A percentile compares a stretch with the other conserved stretches of the same genome.
phyloP scores from a whole-genome alignment of 352 stramenopile species.

The Phytophthora idaei region DNA sequence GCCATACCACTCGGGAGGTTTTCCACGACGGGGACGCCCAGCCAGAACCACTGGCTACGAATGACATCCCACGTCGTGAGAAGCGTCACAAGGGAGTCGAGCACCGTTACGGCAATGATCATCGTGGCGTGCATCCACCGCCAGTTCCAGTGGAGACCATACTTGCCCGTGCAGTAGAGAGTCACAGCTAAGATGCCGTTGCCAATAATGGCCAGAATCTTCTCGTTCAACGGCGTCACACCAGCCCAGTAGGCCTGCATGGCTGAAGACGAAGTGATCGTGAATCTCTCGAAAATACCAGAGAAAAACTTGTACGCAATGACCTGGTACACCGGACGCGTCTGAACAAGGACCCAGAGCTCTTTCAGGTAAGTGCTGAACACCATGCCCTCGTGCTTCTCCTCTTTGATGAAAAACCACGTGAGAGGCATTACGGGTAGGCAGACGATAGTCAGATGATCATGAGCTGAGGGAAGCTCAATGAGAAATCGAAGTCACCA shows the following conservation, averaged over 20 bases:
- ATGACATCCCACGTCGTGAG: constrained; percentile 47
- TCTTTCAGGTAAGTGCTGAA: constrained; percentile 45
- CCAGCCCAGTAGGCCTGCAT: constrained; percentile 47
- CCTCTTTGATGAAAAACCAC: constrained; percentile 55
- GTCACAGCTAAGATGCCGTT: constrained; percentile 36
- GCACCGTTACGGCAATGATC: constrained; percentile 34
- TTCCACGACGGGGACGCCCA: constrained; percentile 39
- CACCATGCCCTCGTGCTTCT: constrained; percentile 38
- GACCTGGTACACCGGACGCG: constrained; percentile 51
- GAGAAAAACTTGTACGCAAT: constrained; percentile 56
- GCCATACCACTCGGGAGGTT: constrained; percentile 40
- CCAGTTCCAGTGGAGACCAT: constrained; percentile 49
- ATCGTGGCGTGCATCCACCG: constrained; percentile 38
- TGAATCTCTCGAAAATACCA: constrained; percentile 46
- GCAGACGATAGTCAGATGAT: constrained; percentile 37
- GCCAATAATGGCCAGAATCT: constrained; percentile 35
- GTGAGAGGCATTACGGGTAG: constrained; percentile 49
- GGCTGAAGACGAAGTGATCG: constrained; percentile 34
- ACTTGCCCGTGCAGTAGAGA: constrained; percentile 41
- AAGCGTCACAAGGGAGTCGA: constrained; percentile 35
- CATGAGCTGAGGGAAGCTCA: constrained; percentile 47
- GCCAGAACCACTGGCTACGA: constrained; percentile 57
- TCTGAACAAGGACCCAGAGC: constrained; percentile 48
- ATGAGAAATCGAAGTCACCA: constrained; percentile 49
- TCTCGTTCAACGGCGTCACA: constrained; percentile 39